Evolutionary conservation across 169 alveolate genomes (phyloP), one percentile per base, ranked within the genome.

Genomic region (Theileria sp.): DNA sequence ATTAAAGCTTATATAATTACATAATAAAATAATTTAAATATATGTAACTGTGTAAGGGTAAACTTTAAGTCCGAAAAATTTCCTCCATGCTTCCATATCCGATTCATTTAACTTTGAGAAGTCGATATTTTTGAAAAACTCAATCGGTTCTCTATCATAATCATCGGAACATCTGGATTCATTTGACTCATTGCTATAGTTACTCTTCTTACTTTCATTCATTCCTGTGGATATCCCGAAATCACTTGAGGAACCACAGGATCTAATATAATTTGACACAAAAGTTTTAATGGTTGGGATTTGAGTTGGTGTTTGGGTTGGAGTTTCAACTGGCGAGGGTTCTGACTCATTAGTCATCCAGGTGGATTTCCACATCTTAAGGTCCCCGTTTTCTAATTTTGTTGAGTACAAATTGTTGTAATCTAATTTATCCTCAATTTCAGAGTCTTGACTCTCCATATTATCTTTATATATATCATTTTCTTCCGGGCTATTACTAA

Each of bases 51-150:
- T 61, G 19, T 61, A 8, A 61, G 12, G 12, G 69, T 61, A 32
- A 71, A 83, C 89, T 86, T 83, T 83, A 21, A 83, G 25, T n/a
- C 89, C 89, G 78, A 83, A 83, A 56, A 83, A 83, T 13, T 51
- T 26, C 15, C 75, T 76, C 86, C 80, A 77, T 32, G 34, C 68
- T 8, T 23, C 38, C 74, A 83, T 36, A 36, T 76, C 67, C 9
- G 38, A 5, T 64, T 83, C 70, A 15, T 85, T 26, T 5, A 77
- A 32, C 10, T 54, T 38, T 9, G 70, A 28, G 70, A 83, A 83
- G 61, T 83, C 86, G n/a, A 83, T 26, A 17, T 83, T 51, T 75
- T 80, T 74, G 67, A 77, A 83, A 19, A 23, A 32, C 2, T 83
- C 77, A 2, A 83, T 65, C 13, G 77, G 74, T 58, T 83, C 89